phyloP scores from a whole-genome alignment of 768 basidiomycete genomes.

The Mycena kentingensis region DNA sequence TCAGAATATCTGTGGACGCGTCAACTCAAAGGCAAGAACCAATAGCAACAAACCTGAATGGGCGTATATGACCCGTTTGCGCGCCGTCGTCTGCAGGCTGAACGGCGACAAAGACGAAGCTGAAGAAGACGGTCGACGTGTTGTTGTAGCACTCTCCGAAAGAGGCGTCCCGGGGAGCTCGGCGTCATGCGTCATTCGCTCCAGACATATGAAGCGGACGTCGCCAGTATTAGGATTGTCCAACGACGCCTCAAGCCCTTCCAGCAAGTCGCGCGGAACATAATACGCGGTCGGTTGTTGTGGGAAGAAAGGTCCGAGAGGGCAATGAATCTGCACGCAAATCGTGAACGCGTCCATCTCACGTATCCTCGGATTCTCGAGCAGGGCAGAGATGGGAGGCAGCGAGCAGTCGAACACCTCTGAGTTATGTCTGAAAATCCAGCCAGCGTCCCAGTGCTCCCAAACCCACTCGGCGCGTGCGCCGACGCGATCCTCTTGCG shows the following conservation, averaged over 20 bases:
- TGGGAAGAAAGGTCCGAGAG: slow-evolving; percentile 57
- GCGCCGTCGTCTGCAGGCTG: slow-evolving; percentile 49
- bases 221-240: slow-evolving; percentile 81
- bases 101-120: slow-evolving; percentile 45
- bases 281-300: slow-evolving; percentile 66
- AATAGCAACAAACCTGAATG: slow-evolving; percentile 50
- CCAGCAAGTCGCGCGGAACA: slow-evolving; percentile 66
- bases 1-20: slow-evolving; percentile 52
- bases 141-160: slow-evolving; percentile 32
- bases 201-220: slow-evolving; percentile 73
- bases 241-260: slow-evolving; percentile 68
- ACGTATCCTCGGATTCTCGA: slow-evolving; percentile 58
- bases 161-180: slow-evolving; percentile 30
- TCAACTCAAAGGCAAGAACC: neutral
- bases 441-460: slow-evolving; percentile 72
- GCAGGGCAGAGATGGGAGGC: slow-evolving; percentile 59
- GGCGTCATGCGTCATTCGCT: slow-evolving; percentile 40
- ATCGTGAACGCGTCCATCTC: slow-evolving; percentile 72
- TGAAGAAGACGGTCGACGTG: slow-evolving; percentile 43
- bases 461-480: slow-evolving; percentile 73
- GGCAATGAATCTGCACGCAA: slow-evolving; percentile 74
- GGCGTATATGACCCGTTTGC: slow-evolving; percentile 76
- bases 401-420: slow-evolving; percentile 77
- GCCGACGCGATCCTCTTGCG: slow-evolving; percentile 58
- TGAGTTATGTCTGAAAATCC: slow-evolving; percentile 67